A percentile compares a stretch with the other conserved stretches of the same genome.
phyloP scores from a whole-genome alignment of 2,329 filamentous ascomycete species.

The Periconia sp. region DNA sequence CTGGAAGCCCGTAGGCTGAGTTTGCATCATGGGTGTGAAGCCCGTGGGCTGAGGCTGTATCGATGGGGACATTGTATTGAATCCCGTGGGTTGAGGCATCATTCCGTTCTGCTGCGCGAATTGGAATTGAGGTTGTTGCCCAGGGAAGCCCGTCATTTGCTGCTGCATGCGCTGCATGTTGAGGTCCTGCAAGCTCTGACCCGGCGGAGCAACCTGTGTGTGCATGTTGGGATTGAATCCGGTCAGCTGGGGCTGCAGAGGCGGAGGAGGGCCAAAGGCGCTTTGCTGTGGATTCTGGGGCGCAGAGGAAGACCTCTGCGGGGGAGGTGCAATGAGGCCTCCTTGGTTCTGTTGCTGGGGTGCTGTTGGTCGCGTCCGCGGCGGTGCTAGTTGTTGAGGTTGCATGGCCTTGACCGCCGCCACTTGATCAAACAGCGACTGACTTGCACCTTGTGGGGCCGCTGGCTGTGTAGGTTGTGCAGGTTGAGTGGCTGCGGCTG shows the following conservation, averaged over 20 bases:
- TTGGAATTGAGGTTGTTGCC: constrained; percentile 38
- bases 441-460: constrained; percentile 54
- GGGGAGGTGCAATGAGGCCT: constrained; percentile 77
- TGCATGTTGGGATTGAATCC: constrained; percentile 66
- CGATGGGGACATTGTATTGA: constrained; percentile 33
- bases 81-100: constrained; percentile 47
- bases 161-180: constrained; percentile 45
- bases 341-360: constrained; percentile 67
- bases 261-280: constrained; percentile 71
- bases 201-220: constrained; percentile 70
- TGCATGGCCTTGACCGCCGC: constrained; percentile 47
- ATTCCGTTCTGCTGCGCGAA: constrained; percentile 39
- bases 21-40: constrained; percentile 57
- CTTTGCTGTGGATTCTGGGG: constrained; percentile 75
- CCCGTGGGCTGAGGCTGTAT: constrained; percentile 53
- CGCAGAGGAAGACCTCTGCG: constrained; percentile 82
- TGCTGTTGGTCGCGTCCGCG: constrained; percentile 72
- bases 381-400: constrained; percentile 46
- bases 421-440: constrained; percentile 44
- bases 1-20: constrained; percentile 43
- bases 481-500: constrained; percentile 48
- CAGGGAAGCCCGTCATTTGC: constrained; percentile 49
- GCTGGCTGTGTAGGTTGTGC: constrained; percentile 47
- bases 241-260: constrained; percentile 86
- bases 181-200: constrained; percentile 78